Percentiles rank a stretch among this genome's conserved stretches.
These are phyloP conservation scores for Cyclotella choctawhatcheeana DNA, from an alignment of 108 stramenopile species.

Conservation along the genomic window DNA sequence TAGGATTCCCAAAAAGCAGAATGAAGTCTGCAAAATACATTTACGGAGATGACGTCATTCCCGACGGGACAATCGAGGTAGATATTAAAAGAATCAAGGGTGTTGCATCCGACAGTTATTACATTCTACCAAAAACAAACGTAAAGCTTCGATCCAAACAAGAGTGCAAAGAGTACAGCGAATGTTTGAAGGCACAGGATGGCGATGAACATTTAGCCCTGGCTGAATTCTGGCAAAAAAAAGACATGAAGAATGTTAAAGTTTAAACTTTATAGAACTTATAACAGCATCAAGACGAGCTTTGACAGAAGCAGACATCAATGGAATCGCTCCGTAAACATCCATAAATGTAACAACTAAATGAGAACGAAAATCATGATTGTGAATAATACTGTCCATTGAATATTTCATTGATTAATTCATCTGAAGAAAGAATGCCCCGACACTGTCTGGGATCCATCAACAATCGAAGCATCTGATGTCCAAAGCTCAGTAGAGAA, in stretches of 20 bases:
- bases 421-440: slow-evolving; percentile 33
- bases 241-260: too few relatives aligned
- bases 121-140: neutral
- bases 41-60: neutral
- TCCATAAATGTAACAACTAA: slow-evolving; percentile 54
- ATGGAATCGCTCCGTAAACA: slow-evolving; percentile 57
- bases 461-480: slow-evolving; percentile 44
- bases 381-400: slow-evolving; percentile 26
- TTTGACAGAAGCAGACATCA: slow-evolving; percentile 42
- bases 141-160: neutral
- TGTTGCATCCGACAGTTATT: neutral
- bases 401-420: slow-evolving; percentile 16
- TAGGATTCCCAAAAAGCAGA: neutral
- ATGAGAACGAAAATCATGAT: slow-evolving; percentile 18
- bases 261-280: too few relatives aligned
- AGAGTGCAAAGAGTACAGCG: neutral
- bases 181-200: neutral
- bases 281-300: too few relatives aligned
- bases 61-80: neutral
- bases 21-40: neutral
- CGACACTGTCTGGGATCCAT: slow-evolving; percentile 37
- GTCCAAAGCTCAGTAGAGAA: slow-evolving; percentile 86
- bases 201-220: neutral
- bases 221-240: neutral
- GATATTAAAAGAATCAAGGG: neutral